Conservation (phyloP, 192 early-diverging fungal genomes). For the Coemansia sp. region DNA sequence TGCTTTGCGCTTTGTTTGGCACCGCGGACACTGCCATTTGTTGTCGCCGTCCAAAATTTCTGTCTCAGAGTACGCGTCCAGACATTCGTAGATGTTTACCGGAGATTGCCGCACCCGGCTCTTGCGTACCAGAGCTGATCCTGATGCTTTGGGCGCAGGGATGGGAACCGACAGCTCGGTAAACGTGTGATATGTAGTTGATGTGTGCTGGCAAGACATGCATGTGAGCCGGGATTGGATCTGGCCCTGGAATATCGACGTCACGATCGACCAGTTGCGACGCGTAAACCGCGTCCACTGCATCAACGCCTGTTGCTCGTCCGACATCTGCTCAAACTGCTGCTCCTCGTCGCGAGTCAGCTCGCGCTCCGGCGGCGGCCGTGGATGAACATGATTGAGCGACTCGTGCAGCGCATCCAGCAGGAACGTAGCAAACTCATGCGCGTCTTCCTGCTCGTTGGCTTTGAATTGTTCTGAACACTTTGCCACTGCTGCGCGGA, state of each 20-base stretch:
- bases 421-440: conserved; percentile 91
- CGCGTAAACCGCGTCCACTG: conserved; percentile 76
- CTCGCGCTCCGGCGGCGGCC: conserved; percentile 48
- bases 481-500: conserved; percentile 72
- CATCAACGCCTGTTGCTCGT: conserved; percentile 58
- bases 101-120: conserved; percentile 6
- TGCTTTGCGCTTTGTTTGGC: conserved; percentile 71
- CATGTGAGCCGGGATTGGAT: conserved; percentile 49
- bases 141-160: neutral
- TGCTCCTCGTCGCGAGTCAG: conserved; percentile 48
- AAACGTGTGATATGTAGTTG: conserved; percentile 81
- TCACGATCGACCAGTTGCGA: conserved; percentile 80
- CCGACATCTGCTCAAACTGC: conserved; percentile 70
- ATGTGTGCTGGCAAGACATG: conserved; percentile 38
- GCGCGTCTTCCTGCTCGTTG: conserved; percentile 94
- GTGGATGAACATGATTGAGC: conserved; percentile 67
- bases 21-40: conserved; percentile 86
- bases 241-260: conserved; percentile 87
- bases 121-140: neutral
- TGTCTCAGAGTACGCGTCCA: conserved; percentile 79
- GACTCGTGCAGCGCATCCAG: conserved; percentile 92
- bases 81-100: conserved; percentile 72
- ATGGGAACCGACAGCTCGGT: conserved; percentile 94
- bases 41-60: conserved; percentile 91
- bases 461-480: conserved; percentile 83